These are phyloP conservation scores for Antarctomyces pellizariae DNA, from an alignment of 495 filamentous ascomycete species.

Conservation along the genomic window DNA sequence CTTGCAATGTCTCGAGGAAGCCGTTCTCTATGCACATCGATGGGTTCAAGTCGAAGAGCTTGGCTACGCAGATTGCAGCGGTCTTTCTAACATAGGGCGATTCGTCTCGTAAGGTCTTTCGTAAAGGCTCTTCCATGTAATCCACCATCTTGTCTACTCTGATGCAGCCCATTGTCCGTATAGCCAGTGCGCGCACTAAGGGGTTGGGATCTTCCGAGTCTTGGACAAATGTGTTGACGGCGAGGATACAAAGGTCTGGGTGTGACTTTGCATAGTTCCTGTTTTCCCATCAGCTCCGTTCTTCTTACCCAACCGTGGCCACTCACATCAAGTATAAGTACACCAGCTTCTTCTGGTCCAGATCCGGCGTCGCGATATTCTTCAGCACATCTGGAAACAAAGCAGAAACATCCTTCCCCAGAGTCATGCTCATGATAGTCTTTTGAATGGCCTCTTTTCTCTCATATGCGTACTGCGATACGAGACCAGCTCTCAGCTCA, in stretches of 20 bases:
- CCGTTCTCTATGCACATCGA: constrained; percentile 86
- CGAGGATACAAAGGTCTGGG: constrained; percentile 94
- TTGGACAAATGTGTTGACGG: constrained; percentile 98
- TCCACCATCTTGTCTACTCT: constrained; percentile 98
- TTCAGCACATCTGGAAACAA: constrained; percentile 96
- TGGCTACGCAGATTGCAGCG: constrained; percentile 91
- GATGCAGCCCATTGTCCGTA: constrained; percentile 98
- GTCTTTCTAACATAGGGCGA: constrained; percentile 98
- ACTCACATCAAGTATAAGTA: constrained; percentile 93
- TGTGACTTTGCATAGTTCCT: constrained; percentile 99
- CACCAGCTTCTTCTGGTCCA: constrained; percentile 99
- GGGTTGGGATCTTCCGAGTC: constrained; percentile 98
- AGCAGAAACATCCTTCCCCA: constrained; percentile 95
- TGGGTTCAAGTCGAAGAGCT: constrained; percentile 89
- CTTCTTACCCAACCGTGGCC: constrained; percentile 1
- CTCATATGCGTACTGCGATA: constrained; percentile 99
- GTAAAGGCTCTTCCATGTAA: constrained; percentile 96
- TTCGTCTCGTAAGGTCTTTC: constrained; percentile 91
- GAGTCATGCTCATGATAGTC: constrained; percentile 98
- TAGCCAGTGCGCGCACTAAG: constrained; percentile 78
- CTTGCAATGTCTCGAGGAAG: constrained; percentile 86
- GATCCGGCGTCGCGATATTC: constrained; percentile 85
- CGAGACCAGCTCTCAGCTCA: constrained; percentile 86
- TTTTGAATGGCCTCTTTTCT: constrained; percentile 97
- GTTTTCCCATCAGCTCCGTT: neutral